Evolutionary conservation across 129 eudicot species (phyloP), one percentile per base, ranked within the genome.

Genomic region (Helianthus tuberosus): DNA sequence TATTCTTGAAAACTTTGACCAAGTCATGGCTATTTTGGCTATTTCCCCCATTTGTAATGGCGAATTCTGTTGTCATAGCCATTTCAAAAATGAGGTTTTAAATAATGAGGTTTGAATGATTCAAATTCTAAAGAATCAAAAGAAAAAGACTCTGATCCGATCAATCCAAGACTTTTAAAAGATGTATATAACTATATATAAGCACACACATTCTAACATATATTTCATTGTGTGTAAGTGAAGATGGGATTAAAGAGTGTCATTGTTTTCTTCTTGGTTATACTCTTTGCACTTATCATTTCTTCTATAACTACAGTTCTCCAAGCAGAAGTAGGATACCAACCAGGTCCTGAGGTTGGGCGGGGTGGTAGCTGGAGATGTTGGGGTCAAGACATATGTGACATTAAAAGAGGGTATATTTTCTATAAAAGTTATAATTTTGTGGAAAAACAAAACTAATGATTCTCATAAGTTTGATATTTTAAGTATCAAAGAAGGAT

Each of bases 311-410:
- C 23, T 64, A 14, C 47, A 27, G 13, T 27, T 50, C 27, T 68
- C 12, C 67, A 62, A 62, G 67, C 27, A 2, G 23, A 20, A 62
- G 23, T 0, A 35, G 47, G 43, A 13, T 4, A 1, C 17, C 43
- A 61, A 61, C 17, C 36, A 4, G 8, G 11, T 36, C 67, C 25
- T 35, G 47, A 11, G 1, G 13, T 36, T 8, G 8, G 43, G 1
- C 49, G 59, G 46, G 73, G 73, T 15, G 73, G 73, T 49, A 68
- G 60, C 8, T 68, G 73, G 73, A 68, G 60, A 1, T 48, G 73
- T 68, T 68, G 73, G 73, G 73, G 25, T 27, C 25, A 68, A 12
- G 3, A 14, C 0, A 15, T 0, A 68, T 48, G 46, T 8, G 36
- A 49, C 54, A 29, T 1, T 13, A 29, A 23, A 49, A 44, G 9